phyloP scores from a whole-genome alignment of 768 basidiomycete species.

The Suillus ampliporus region DNA sequence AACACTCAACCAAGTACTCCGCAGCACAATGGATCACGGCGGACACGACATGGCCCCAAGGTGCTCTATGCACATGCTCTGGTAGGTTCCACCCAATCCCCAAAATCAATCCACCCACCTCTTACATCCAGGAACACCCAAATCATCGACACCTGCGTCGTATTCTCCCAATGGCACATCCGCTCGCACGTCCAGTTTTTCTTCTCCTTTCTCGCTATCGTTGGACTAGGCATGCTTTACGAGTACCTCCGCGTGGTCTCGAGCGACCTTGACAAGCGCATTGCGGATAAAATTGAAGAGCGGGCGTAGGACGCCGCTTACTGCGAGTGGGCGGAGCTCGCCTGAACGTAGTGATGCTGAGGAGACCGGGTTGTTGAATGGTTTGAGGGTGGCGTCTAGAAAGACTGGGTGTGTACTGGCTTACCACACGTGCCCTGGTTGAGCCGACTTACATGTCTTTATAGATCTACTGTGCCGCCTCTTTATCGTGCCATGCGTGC shows the following conservation, averaged over 20 bases:
- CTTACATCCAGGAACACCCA: slow-evolving; percentile 61
- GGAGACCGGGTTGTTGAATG: slow-evolving; percentile 59
- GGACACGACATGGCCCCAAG: slow-evolving; percentile 55
- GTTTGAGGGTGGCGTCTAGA: slow-evolving; percentile 46
- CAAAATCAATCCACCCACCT: background rate
- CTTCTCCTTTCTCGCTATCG: slow-evolving; percentile 68
- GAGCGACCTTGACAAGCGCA: slow-evolving; percentile 59
- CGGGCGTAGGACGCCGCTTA: slow-evolving; percentile 53
- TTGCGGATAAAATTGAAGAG: slow-evolving; percentile 56
- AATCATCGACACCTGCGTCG: slow-evolving; percentile 79
- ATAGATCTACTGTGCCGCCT: slow-evolving; percentile 57
- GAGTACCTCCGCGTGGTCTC: slow-evolving; percentile 79
- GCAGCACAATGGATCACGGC: slow-evolving; percentile 45
- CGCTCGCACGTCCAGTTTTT: slow-evolving; percentile 58
- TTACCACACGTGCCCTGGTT: background rate
- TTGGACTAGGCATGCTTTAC: slow-evolving; percentile 72
- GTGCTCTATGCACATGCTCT: slow-evolving; percentile 86
- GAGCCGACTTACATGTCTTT: background rate
- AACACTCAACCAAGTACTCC: no score
- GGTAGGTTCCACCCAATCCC: slow-evolving; percentile 43
- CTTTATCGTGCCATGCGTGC: slow-evolving; percentile 64
- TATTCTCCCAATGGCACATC: slow-evolving; percentile 83
- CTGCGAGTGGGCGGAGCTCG: slow-evolving; percentile 44
- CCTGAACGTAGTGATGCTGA: slow-evolving; percentile 49
- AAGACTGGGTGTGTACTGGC: slow-evolving; percentile 48